Percentiles rank a stretch among this genome's conserved stretches.
Evolutionary conservation across 257 asterid species (phyloP).

Genomic region (Ocimum tenuiflorum): DNA sequence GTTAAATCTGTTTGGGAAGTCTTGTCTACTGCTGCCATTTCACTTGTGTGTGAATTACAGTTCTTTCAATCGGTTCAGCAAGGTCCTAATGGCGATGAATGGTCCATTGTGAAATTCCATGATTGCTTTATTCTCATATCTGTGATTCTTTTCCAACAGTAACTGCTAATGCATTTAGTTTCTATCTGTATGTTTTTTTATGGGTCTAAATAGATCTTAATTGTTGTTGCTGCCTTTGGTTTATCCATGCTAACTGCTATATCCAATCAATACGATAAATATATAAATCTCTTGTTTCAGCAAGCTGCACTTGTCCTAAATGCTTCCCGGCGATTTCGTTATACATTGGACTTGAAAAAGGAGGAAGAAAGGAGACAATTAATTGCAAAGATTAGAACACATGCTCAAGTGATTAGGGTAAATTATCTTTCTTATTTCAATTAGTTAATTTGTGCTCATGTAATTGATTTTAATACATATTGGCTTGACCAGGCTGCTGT

Average conservation of each 20-base stretch:
- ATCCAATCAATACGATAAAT: neutral
- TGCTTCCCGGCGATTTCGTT: constrained; percentile 88
- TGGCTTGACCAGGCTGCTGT: constrained; percentile 67
- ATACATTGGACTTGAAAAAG: constrained; percentile 77
- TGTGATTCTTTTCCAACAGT: neutral
- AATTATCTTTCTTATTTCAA: constrained; percentile 5
- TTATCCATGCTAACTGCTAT: neutral
- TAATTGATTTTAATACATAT: constrained; percentile 19
- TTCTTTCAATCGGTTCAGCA: neutral
- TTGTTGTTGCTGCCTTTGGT: neutral
- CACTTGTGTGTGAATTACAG: neutral
- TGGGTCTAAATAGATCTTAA: neutral
- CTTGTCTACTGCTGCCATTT: neutral
- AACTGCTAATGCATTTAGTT: constrained; percentile 3
- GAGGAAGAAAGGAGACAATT: constrained; percentile 74
- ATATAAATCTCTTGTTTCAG: constrained; percentile 28
- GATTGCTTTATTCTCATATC: neutral
- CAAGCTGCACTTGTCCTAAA: constrained; percentile 88
- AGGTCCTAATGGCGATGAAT: neutral
- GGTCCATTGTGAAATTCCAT: neutral
- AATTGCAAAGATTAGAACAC: constrained; percentile 65
- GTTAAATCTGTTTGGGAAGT: neutral
- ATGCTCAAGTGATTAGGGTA: constrained; percentile 89
- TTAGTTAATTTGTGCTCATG: neutral
- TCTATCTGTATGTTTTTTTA: neutral